A percentile compares a stretch with the other conserved stretches of the same genome.
These are phyloP conservation scores for Sporopachydermia lactativora DNA, from an alignment of 805 yeast species.

Conservation along the genomic window DNA sequence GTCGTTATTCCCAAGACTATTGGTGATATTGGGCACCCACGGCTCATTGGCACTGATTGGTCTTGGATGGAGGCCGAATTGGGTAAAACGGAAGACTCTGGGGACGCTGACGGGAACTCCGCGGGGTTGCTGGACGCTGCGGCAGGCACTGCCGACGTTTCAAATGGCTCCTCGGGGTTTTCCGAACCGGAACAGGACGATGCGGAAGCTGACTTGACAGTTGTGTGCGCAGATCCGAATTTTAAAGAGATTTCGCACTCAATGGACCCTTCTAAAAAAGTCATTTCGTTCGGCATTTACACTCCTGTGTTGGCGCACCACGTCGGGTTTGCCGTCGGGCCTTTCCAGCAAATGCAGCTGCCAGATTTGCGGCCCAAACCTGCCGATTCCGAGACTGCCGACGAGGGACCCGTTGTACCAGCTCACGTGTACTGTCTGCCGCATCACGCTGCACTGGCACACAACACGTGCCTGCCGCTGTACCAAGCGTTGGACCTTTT, in stretches of 20 bases:
- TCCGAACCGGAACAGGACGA: constrained; percentile 28
- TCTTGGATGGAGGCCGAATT: constrained; percentile 19
- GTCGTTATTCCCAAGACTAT: constrained; percentile 73
- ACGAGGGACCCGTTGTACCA: constrained; percentile 28
- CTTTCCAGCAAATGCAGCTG: constrained; percentile 54
- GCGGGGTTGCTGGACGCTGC: constrained; percentile 24
- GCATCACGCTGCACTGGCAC: constrained; percentile 37
- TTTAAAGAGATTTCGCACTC: constrained; percentile 65
- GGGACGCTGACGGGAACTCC: constrained; percentile 4
- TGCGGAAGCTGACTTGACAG: constrained; percentile 40
- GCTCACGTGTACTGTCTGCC: constrained; percentile 53
- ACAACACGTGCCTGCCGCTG: constrained; percentile 64
- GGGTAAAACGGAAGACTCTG: constrained; percentile 10
- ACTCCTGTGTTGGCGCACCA: constrained; percentile 90
- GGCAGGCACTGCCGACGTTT: constrained; percentile 12
- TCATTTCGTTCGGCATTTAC: constrained; percentile 56
- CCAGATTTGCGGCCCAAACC: constrained; percentile 26
- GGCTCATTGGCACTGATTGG: constrained; percentile 24
- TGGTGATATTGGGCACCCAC: constrained; percentile 45
- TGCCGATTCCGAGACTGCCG: constrained; percentile 14
- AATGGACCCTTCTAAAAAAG: constrained; percentile 57
- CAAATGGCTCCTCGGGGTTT: constrained; percentile 17
- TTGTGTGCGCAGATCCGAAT: constrained; percentile 52
- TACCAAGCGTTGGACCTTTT: constrained; percentile 71
- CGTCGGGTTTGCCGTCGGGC: constrained; percentile 89